phyloP scores from a whole-genome alignment of 495 filamentous ascomycete genomes.

The Platismatia glauca region DNA sequence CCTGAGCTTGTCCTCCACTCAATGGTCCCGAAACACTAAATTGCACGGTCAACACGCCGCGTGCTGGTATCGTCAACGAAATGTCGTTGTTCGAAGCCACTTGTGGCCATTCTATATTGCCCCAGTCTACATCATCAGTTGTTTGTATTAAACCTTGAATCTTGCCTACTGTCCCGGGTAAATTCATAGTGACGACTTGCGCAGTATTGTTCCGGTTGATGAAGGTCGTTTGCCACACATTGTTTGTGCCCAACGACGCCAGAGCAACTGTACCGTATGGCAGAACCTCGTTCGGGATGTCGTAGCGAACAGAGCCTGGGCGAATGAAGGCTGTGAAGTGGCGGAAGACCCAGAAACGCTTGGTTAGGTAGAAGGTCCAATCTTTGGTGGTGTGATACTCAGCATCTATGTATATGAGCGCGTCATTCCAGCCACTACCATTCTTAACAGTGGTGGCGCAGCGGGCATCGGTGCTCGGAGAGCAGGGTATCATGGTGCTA shows the following conservation, averaged over 20 bases:
- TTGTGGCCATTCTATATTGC: neutral
- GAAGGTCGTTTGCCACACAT: constrained; percentile 7
- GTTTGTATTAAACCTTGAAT: constrained; percentile 1
- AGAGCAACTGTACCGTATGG: constrained; percentile 18
- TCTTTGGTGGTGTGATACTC: constrained; percentile 11
- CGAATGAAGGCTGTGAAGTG: constrained; percentile 16
- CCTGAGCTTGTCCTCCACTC: neutral
- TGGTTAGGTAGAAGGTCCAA: constrained; percentile 16
- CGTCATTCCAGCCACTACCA: constrained; percentile 15
- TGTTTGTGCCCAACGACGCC: constrained; percentile 3
- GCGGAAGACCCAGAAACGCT: constrained; percentile 17
- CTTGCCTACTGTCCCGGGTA: neutral
- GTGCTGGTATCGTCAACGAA: constrained; percentile 6
- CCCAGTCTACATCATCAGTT: constrained; percentile 8
- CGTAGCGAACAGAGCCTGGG: constrained; percentile 15
- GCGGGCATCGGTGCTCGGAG: neutral
- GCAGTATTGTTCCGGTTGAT: constrained; percentile 15
- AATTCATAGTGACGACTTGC: constrained; percentile 6
- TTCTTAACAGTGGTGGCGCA: neutral
- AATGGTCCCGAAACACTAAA: constrained; percentile 8
- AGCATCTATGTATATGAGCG: constrained; percentile 12
- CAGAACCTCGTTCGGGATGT: constrained; percentile 17
- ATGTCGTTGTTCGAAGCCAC: constrained; percentile 7
- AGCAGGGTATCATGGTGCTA: constrained; percentile 18
- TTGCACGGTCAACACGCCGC: constrained; percentile 11